Conservation (phyloP, 805 yeast genomes). For the Cephaloascus fragrans region DNA sequence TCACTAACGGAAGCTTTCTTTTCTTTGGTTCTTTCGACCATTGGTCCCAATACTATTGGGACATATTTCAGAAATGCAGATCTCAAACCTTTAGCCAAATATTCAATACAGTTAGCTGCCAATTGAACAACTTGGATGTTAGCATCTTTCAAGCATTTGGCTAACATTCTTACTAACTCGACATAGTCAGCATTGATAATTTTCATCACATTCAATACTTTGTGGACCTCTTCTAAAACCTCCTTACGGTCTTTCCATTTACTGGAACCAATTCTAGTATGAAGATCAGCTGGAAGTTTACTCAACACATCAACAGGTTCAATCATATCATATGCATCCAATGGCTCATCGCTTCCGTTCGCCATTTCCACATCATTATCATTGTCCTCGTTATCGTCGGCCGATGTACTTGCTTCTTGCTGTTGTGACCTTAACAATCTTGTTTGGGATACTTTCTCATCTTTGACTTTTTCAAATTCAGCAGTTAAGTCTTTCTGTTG, state of each 20-base stretch:
- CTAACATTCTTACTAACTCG: slow-evolving; percentile 49
- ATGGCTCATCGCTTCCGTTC: slow-evolving; percentile 10
- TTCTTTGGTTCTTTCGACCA: slow-evolving; percentile 80
- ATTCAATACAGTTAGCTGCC: slow-evolving; percentile 59
- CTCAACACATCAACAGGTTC: slow-evolving; percentile 61
- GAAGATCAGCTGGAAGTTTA: slow-evolving; percentile 57
- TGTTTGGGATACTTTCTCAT: slow-evolving; percentile 36
- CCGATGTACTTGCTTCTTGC: slow-evolving; percentile 15
- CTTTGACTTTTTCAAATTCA: slow-evolving; percentile 47
- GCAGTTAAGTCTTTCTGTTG: slow-evolving; percentile 79
- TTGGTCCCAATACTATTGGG: slow-evolving; percentile 41
- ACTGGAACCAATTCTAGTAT: slow-evolving; percentile 41
- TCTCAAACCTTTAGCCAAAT: slow-evolving; percentile 59
- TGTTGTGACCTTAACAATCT: slow-evolving; percentile 48
- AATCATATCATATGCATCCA: slow-evolving; percentile 64
- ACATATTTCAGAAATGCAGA: slow-evolving; percentile 45
- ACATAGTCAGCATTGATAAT: slow-evolving; percentile 44
- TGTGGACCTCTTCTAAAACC: slow-evolving; percentile 54
- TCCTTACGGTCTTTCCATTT: slow-evolving; percentile 94
- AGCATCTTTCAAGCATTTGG: slow-evolving; percentile 78
- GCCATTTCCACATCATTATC: slow-evolving; percentile 18
- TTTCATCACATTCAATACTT: slow-evolving; percentile 40
- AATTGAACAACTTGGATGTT: slow-evolving; percentile 78
- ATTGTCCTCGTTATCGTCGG: slow-evolving; percentile 10
- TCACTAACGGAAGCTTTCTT: slow-evolving; percentile 72